Base-by-base conservation (phyloP, 1,284 basidiomycete species). In the Anthracocystis panici-leucophaei region DNA sequence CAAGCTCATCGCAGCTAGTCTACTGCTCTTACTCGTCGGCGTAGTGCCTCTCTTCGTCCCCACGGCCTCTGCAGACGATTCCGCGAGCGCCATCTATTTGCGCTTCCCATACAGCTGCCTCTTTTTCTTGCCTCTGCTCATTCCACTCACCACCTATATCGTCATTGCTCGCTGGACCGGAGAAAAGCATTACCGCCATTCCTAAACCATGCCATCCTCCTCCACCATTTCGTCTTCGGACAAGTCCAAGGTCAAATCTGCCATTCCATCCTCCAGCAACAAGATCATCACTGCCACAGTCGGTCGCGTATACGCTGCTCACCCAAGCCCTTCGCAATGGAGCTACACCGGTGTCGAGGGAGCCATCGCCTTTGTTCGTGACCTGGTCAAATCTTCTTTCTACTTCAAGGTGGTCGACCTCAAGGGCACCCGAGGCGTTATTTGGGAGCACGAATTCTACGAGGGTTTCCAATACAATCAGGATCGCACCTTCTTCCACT, bases 381-480 rank as follows among this genome's bases (percentile, higher is more conserved):
- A 83, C 42, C 66, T 72, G 2, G 41, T 46, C 48, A 75, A 75
- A 33, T 69, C 70, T 16, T 69, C 71, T n/a, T 83, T 82, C 42
- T 71, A 70, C 59, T 81, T 83, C 57, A 77, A 77, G 48, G 45
- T 83, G 2, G 75, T 85, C 53, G 82, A 85, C 29, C 70, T 84
- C 46, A 79, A 81, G 81, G 92, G 93, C 14, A 93, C 92, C 1
- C 87, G 93, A 55, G 95, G 94, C 11, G 89, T 95, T 31, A 90
- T 95, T 46, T 99, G 96, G 96, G 91, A 95, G 74, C 93, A 97
- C 79, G 95, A 97, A 84, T 86, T 97, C 3, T 97, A 95, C 77
- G 90, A 92, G 41, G 91, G 91, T 48, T 91, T 97, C 72, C 90
- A 92, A 68, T 94, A 94, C 85, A 89, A 91, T 82, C 90, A 92